A percentile compares a stretch with the other conserved stretches of the same genome.
phyloP scores from a whole-genome alignment of 495 filamentous ascomycete species.

The Geopyxis carbonaria region DNA sequence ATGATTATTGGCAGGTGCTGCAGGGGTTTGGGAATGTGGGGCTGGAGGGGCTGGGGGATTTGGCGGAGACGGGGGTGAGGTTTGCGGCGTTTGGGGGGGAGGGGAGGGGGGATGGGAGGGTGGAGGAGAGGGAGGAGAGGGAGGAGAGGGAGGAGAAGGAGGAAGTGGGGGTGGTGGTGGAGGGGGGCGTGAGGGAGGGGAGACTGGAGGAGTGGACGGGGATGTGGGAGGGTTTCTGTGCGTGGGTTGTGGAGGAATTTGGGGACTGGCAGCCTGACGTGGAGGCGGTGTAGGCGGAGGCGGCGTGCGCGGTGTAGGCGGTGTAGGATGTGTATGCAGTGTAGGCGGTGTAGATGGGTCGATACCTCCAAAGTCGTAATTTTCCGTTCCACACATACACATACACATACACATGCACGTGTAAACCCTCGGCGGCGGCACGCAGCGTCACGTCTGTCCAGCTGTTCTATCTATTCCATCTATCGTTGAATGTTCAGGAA shows the following conservation, averaged over 20 bases:
- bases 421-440: no score
- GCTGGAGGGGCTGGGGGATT: conserved; percentile 57
- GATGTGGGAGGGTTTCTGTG: conserved; percentile 78
- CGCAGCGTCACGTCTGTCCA: no score
- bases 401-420: no score
- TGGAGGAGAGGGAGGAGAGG: conserved; percentile 51
- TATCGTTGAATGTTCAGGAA: no score
- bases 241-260: conserved; percentile 75
- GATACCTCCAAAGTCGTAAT: no score
- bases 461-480: no score
- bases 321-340: no score
- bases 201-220: conserved; percentile 59
- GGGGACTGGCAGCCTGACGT: no score
- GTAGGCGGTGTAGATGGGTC: no score
- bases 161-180: conserved; percentile 53
- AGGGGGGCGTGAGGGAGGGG: conserved; percentile 51
- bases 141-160: conserved; percentile 62
- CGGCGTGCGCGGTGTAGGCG: no score
- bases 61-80: conserved; percentile 81
- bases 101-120: conserved; percentile 46
- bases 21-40: conserved; percentile 77
- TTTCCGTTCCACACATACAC: no score
- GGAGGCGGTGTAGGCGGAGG: no score
- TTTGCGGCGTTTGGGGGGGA: conserved; percentile 80
- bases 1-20: conserved; percentile 84